phyloP scores from a whole-genome alignment of 108 stramenopile species.

The Skeletonema marinoi region DNA sequence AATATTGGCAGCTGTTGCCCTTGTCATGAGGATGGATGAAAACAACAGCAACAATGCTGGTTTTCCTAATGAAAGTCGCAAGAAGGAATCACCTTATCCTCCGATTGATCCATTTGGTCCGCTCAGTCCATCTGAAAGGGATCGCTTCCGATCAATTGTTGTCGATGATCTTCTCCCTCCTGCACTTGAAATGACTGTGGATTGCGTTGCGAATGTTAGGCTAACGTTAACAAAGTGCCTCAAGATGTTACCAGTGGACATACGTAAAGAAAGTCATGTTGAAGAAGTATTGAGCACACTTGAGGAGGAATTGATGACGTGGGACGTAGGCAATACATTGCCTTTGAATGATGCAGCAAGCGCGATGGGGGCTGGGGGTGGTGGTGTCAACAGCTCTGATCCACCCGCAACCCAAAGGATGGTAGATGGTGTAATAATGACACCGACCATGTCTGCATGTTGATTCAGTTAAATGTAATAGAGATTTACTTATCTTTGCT shows the following conservation, averaged over 20 bases:
- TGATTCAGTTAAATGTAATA: not conserved
- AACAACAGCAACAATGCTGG: conserved; percentile 3
- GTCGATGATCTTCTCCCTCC: conserved; percentile 63
- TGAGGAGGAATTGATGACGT: conserved; percentile 83
- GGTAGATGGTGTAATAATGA: conserved; percentile 1
- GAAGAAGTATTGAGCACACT: conserved; percentile 60
- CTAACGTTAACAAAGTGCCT: conserved; percentile 72
- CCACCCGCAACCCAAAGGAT: not conserved
- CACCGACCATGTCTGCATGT: not conserved
- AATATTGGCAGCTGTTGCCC: conserved; percentile 66
- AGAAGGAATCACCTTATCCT: not conserved
- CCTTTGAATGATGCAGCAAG: conserved; percentile 23
- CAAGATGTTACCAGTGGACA: conserved; percentile 67
- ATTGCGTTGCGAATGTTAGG: conserved; percentile 82
- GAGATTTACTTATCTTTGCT: too few species aligned
- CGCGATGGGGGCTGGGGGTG: not conserved
- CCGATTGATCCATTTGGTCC: conserved; percentile 63
- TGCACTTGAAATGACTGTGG: conserved; percentile 78
- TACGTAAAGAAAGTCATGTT: conserved; percentile 49
- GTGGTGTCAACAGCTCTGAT: not conserved
- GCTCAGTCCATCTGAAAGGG: conserved; percentile 59
- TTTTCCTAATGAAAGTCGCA: conserved; percentile 10
- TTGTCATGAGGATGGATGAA: conserved; percentile 74
- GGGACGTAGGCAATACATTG: conserved; percentile 58
- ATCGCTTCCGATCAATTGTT: conserved; percentile 62